Evolutionary conservation across 305 asterid species (phyloP).

Genomic region (Plantago coronopus): DNA sequence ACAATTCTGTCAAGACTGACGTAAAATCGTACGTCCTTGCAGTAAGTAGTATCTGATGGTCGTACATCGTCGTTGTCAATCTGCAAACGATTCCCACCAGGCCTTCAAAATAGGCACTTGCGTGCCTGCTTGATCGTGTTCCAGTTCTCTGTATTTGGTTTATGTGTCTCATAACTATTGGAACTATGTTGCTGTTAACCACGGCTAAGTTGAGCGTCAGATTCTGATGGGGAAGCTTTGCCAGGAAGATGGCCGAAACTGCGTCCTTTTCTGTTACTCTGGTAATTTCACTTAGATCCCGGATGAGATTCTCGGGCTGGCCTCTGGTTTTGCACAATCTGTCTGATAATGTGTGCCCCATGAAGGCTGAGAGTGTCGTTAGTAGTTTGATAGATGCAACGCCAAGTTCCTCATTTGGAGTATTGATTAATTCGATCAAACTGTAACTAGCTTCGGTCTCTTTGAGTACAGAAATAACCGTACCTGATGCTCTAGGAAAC

Average conservation of each 20-base stretch:
- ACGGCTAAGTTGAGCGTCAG: slow-evolving; percentile 61
- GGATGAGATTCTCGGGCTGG: slow-evolving; percentile 57
- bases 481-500: slow-evolving; percentile 41
- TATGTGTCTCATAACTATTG: slow-evolving; percentile 40
- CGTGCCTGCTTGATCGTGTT: slow-evolving; percentile 53
- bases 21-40: slow-evolving; percentile 51
- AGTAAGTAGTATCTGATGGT: slow-evolving; percentile 46
- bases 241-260: slow-evolving; percentile 58
- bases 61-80: slow-evolving; percentile 65
- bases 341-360: slow-evolving; percentile 79
- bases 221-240: slow-evolving; percentile 79
- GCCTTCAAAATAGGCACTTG: slow-evolving; percentile 67
- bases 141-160: slow-evolving; percentile 52
- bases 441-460: slow-evolving; percentile 61
- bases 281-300: slow-evolving; percentile 34
- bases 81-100: slow-evolving; percentile 71
- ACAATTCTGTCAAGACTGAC: slow-evolving; percentile 51
- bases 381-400: slow-evolving; percentile 52
- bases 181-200: slow-evolving; percentile 41
- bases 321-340: slow-evolving; percentile 67
- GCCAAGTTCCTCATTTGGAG: slow-evolving; percentile 54
- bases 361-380: slow-evolving; percentile 43
- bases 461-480: slow-evolving; percentile 61
- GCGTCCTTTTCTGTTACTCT: slow-evolving; percentile 61
- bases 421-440: slow-evolving; percentile 61